These are phyloP conservation scores for Breviolum minutum DNA, from an alignment of 73 alveolate genomes.

Conservation along the genomic window DNA sequence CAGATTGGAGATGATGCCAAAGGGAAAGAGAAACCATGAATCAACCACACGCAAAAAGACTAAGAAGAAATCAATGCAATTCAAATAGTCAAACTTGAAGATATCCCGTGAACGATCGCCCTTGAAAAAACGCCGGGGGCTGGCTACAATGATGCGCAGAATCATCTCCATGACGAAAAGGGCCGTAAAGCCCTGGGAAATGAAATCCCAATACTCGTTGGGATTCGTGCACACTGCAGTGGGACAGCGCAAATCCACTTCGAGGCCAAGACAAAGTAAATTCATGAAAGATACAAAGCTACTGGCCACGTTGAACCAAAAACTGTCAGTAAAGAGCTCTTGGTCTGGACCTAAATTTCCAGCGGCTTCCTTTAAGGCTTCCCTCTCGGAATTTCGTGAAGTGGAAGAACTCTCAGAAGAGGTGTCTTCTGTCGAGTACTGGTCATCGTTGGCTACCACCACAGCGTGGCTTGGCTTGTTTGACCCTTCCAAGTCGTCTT, in stretches of 20 bases:
- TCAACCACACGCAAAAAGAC: constrained; percentile 67
- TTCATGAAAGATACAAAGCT: constrained; percentile 34
- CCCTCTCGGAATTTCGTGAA: not conserved
- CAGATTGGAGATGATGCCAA: constrained; percentile 73
- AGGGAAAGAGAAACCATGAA: constrained; percentile 56
- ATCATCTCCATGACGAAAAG: constrained; percentile 61
- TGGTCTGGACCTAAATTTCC: constrained; percentile 27
- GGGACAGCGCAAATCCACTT: constrained; percentile 29
- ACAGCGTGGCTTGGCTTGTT: too few relatives aligned
- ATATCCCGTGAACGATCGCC: constrained; percentile 41
- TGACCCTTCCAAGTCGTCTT: too few relatives aligned
- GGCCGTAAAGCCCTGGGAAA: constrained; percentile 25
- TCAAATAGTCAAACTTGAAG: constrained; percentile 32
- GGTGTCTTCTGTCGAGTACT: too few relatives aligned
- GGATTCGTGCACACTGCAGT: not conserved
- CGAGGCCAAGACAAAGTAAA: constrained; percentile 17
- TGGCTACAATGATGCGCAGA: constrained; percentile 38
- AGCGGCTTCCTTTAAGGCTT: constrained; percentile 25
- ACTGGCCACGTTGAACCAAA: constrained; percentile 1
- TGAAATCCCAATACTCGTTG: constrained; percentile 1
- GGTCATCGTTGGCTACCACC: too few relatives aligned
- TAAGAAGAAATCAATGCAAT: constrained; percentile 10
- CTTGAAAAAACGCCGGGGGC: constrained; percentile 43
- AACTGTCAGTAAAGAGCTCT: not conserved
- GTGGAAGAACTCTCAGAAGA: too few relatives aligned